Percentiles rank a stretch among this genome's conserved stretches.
Conservation (phyloP, 345 rosid species). For the rapeseed (Brassica napus) region DNA sequence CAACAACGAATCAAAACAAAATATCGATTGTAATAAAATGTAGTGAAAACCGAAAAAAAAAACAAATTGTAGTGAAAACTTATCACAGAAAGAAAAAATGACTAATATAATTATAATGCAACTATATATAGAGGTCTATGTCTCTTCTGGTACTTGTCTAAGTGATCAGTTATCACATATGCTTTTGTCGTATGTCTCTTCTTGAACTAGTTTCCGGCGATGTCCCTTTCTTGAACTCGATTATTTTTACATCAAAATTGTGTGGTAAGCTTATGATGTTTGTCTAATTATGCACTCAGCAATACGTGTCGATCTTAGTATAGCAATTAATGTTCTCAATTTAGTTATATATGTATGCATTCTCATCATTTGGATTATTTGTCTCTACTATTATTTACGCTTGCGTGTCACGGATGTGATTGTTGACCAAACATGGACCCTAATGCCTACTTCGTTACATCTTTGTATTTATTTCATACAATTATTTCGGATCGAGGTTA, state of each 20-base stretch:
- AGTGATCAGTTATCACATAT: not conserved
- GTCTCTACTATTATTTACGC: constrained; percentile 28
- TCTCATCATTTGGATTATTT: constrained; percentile 14
- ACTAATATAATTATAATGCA: not conserved
- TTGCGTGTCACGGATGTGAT: constrained; percentile 51
- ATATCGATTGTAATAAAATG: not conserved
- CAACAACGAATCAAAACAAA: not conserved
- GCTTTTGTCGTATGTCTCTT: constrained; percentile 5
- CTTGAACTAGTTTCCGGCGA: constrained; percentile 3
- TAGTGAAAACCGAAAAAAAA: not conserved
- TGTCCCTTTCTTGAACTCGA: not conserved
- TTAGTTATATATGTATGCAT: not conserved
- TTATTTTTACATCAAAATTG: not conserved
- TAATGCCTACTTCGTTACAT: constrained; percentile 5
- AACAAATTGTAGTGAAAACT: not conserved
- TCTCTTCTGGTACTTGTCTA: not conserved
- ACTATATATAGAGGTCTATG: not conserved
- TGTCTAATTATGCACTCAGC: not conserved
- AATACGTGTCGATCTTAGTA: not conserved
- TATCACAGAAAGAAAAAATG: not conserved
- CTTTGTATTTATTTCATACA: constrained; percentile 24
- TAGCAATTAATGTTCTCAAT: not conserved
- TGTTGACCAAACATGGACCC: constrained; percentile 47
- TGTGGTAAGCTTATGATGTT: not conserved
- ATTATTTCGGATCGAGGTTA: constrained; percentile 3